Evolutionary conservation across 148 eudicot genomes (phyloP).

Genomic region (Rhododendron simsii): DNA sequence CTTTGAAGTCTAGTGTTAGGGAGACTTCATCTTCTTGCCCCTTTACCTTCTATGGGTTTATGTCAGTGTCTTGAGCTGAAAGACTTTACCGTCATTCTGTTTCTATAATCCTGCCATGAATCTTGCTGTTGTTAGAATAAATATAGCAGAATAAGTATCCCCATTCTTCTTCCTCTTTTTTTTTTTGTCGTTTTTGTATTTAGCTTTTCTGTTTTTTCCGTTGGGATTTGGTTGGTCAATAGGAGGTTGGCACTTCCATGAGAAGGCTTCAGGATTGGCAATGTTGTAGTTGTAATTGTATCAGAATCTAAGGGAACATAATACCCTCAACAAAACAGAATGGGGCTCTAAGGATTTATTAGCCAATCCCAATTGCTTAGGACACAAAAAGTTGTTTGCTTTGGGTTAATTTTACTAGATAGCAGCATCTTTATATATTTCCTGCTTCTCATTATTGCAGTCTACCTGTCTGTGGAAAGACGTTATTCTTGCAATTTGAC

Average conservation of each 20-base stretch:
- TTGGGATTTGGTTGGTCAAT: slow-evolving; percentile 4
- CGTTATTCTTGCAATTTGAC: background rate
- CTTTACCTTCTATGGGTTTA: background rate
- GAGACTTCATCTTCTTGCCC: background rate
- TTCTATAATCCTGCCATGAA: background rate
- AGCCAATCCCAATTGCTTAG: background rate
- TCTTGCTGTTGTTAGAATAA: background rate
- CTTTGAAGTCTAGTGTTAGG: background rate
- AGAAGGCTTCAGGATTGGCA: background rate
- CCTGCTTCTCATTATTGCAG: slow-evolving; percentile 3
- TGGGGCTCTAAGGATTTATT: background rate
- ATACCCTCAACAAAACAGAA: background rate
- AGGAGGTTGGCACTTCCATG: background rate
- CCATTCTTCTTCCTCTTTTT: background rate
- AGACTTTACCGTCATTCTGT: background rate
- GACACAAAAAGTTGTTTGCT: background rate
- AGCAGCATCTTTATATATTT: background rate
- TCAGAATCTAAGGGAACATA: background rate
- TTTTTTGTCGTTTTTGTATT: background rate
- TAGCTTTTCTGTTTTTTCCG: background rate
- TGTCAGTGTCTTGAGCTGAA: background rate
- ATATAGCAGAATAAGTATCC: background rate
- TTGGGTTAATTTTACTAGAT: background rate
- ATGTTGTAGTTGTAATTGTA: background rate
- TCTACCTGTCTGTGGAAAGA: background rate